Base-by-base conservation (phyloP, 148 eudicot genomes). In the Chenopodium quinoa region DNA sequence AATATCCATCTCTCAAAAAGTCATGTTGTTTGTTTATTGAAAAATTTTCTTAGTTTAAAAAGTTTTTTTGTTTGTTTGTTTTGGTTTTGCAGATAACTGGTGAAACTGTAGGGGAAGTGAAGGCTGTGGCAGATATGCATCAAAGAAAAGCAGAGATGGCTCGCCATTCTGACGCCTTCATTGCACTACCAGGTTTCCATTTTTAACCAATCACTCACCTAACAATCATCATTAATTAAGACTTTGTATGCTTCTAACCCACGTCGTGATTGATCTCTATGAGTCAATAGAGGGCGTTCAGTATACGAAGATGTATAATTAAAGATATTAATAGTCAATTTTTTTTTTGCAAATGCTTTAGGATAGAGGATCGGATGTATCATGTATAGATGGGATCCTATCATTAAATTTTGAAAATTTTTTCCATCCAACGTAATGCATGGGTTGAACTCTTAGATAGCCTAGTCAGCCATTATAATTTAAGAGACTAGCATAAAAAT, bases 141-240 rank as follows among this genome's bases (percentile, higher is more conserved):
- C 97, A 95, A 91, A 93, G 99, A 89, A 96, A 96, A 83, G 99
- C 98, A 78, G 99, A 93, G 83, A 96, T 96, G 98, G 99, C 99
- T 85, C 92, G 86, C 91, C 97, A 92, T 83, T 96, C 99, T 74
- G 99, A 96, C 89, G 99, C 99, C 87, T 96, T 96, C 85, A 96
- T 96, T 90, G 99, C 99, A 78, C 82, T 96, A 79, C 98, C 98
- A 85, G 99, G 98, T 94, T 88, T 79, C 88, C 79, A 40, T 71
- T 81, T 77, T 19, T 62, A 17, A 60, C 40, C 65, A 47, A 68
- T 22, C 68, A 27, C 32, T 34, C 19, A 5, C 63, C 22, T 14
- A 37, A 37, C 44, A 37, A 37, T 56, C 19, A 17, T 14, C 14
- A 3, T 50, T 50, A 14, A 3, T 2, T 50, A 50, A 50, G 14